Percentiles rank a stretch among this genome's conserved stretches.
Evolutionary conservation across 495 filamentous ascomycete genomes (phyloP).

Genomic region (Penicillium canariense): DNA sequence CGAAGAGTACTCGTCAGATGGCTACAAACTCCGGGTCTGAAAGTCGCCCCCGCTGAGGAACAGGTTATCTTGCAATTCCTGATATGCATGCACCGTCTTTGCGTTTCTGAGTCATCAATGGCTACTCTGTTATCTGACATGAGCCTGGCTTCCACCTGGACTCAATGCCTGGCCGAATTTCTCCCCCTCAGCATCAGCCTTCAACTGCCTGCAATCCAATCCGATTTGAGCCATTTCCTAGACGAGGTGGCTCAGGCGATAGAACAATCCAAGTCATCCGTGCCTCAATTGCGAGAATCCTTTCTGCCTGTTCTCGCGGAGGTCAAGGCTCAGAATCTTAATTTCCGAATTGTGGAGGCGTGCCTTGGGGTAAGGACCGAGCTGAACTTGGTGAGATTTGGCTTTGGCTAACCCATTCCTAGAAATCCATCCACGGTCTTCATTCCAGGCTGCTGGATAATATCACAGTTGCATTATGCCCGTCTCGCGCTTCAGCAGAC

Average conservation of each 20-base stretch:
- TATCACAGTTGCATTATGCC: neutral
- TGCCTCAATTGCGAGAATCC: constrained; percentile 17
- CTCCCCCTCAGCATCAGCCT: constrained; percentile 19
- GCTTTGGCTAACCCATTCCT: constrained; percentile 17
- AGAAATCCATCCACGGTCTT: constrained; percentile 26
- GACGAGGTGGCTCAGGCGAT: constrained; percentile 17
- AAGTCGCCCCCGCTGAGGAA: constrained; percentile 16
- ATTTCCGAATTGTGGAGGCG: constrained; percentile 18
- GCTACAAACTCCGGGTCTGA: constrained; percentile 19
- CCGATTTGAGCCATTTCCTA: constrained; percentile 27
- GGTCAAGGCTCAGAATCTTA: constrained; percentile 15
- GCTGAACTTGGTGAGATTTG: neutral
- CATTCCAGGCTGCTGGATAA: constrained; percentile 5
- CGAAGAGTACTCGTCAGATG: constrained; percentile 32
- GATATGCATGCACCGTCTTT: constrained; percentile 16
- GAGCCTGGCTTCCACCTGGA: constrained; percentile 26
- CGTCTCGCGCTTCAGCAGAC: neutral
- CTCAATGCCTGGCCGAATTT: constrained; percentile 32
- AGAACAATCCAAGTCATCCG: constrained; percentile 9
- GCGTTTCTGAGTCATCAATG: constrained; percentile 10
- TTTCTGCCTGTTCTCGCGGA: constrained; percentile 29
- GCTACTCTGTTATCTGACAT: constrained; percentile 22
- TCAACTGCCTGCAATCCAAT: constrained; percentile 25
- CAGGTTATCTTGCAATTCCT: constrained; percentile 28
- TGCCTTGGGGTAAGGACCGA: constrained; percentile 29